Percentiles rank a stretch among this genome's conserved stretches.
Conservation (phyloP, 2,329 filamentous ascomycete species). For the Immersiporthe knoxdaviesiana region DNA sequence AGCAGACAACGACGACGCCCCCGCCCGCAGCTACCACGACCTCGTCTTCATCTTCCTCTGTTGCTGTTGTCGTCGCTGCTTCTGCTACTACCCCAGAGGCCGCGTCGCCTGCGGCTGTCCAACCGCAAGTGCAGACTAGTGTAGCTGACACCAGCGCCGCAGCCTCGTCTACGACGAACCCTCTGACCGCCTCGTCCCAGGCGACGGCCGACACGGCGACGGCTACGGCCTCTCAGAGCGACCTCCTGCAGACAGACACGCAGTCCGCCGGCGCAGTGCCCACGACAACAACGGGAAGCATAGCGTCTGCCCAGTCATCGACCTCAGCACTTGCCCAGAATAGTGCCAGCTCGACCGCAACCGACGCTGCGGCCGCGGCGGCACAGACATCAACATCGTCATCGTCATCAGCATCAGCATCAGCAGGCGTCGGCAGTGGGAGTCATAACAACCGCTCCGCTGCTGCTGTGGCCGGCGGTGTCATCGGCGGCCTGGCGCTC, state of each 20-base stretch:
- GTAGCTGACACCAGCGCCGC: constrained; percentile 42
- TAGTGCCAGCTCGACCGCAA: constrained; percentile 31
- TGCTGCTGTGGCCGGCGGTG: constrained; percentile 53
- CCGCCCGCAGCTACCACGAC: constrained; percentile 29
- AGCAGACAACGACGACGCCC: constrained; percentile 23
- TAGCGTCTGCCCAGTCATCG: constrained; percentile 27
- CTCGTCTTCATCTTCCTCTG: constrained; percentile 26
- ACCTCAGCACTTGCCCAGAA: constrained; percentile 15
- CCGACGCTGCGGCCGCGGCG: constrained; percentile 30
- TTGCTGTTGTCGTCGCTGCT: constrained; percentile 29
- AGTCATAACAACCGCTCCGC: constrained; percentile 40
- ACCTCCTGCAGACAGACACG: constrained; percentile 14
- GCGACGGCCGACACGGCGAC: background rate
- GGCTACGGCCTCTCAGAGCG: constrained; percentile 27
- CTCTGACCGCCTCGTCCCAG: constrained; percentile 30
- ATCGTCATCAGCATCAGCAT: background rate
- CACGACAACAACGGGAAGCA: constrained; percentile 28
- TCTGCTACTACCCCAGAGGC: constrained; percentile 28
- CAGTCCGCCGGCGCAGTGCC: constrained; percentile 20
- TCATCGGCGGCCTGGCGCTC: constrained; percentile 53
- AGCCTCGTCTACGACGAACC: constrained; percentile 30
- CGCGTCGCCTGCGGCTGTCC: constrained; percentile 32
- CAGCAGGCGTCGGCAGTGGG: constrained; percentile 24
- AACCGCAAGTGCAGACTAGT: constrained; percentile 36
- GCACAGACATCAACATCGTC: background rate